These are phyloP conservation scores for Globisporangium radiosum DNA, from an alignment of 352 stramenopile species.

Conservation along the genomic window DNA sequence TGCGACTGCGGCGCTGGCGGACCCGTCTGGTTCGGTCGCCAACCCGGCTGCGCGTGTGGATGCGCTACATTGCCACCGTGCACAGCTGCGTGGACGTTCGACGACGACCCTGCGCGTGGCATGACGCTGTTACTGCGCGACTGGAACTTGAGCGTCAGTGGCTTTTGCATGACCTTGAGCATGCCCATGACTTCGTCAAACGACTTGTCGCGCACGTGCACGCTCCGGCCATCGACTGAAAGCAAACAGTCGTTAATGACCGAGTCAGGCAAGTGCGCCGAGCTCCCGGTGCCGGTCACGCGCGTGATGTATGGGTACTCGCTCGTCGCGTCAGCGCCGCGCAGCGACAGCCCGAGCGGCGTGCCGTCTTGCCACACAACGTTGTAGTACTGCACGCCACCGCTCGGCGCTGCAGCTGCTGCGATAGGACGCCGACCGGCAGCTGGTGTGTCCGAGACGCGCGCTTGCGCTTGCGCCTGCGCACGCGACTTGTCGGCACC, in stretches of 20 bases:
- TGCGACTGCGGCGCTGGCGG: constrained; percentile 20
- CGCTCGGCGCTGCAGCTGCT: constrained; percentile 14
- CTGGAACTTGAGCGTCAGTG: constrained; percentile 81
- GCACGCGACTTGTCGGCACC: constrained; percentile 16
- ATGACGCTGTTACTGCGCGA: constrained; percentile 17
- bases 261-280: constrained; percentile 67
- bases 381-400: constrained; percentile 68
- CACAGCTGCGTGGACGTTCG: constrained; percentile 15
- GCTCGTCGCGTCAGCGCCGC: constrained; percentile 54
- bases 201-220: constrained; percentile 72
- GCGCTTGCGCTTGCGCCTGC: constrained; percentile 11
- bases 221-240: constrained; percentile 73
- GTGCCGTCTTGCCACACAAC: constrained; percentile 78
- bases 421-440: constrained; percentile 19
- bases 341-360: constrained; percentile 68
- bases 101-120: constrained; percentile 13
- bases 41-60: constrained; percentile 50
- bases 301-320: constrained; percentile 87
- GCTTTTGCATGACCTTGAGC: constrained; percentile 85
- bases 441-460: constrained; percentile 34
- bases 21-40: constrained; percentile 41
- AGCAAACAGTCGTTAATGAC: constrained; percentile 74
- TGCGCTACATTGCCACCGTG: constrained; percentile 10
- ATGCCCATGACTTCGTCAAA: constrained; percentile 87
- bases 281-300: constrained; percentile 75